phyloP scores from a whole-genome alignment of 768 basidiomycete species.

The Thelephora ganbajun region DNA sequence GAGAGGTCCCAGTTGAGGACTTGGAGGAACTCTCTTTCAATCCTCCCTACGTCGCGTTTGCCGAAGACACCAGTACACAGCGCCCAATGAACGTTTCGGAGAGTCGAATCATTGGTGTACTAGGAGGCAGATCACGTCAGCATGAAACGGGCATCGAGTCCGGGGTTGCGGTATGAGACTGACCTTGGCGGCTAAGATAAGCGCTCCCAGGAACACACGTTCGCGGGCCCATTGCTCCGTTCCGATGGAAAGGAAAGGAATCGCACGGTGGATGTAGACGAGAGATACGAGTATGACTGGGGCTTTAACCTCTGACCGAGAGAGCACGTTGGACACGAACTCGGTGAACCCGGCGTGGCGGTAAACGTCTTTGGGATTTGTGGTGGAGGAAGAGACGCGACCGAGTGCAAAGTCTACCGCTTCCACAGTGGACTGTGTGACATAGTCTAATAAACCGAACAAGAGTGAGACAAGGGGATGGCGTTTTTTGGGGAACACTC shows the following conservation, averaged over 20 bases:
- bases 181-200: conserved; percentile 81
- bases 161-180: conserved; percentile 7
- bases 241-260: conserved; percentile 68
- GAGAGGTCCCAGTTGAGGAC: conserved; percentile 15
- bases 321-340: conserved; percentile 57
- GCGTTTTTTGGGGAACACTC: conserved; percentile 14
- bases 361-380: conserved; percentile 28
- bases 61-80: conserved; percentile 11
- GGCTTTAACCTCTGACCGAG: conserved; percentile 59
- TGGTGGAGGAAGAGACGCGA: conserved; percentile 38
- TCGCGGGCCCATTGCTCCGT: conserved; percentile 80
- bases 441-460: conserved; percentile 36
- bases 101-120: neutral
- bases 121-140: neutral
- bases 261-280: conserved; percentile 66
- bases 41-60: conserved; percentile 12
- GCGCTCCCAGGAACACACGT: conserved; percentile 82
- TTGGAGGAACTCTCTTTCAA: conserved; percentile 17
- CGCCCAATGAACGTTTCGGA: conserved; percentile 19
- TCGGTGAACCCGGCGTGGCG: conserved; percentile 38
- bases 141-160: neutral
- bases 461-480: conserved; percentile 3
- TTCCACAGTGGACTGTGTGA: conserved; percentile 54
- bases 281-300: conserved; percentile 57
- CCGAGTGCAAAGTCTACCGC: conserved; percentile 68